phyloP scores from a whole-genome alignment of 1,139 yeast species.

The Pneumocystis murina region DNA sequence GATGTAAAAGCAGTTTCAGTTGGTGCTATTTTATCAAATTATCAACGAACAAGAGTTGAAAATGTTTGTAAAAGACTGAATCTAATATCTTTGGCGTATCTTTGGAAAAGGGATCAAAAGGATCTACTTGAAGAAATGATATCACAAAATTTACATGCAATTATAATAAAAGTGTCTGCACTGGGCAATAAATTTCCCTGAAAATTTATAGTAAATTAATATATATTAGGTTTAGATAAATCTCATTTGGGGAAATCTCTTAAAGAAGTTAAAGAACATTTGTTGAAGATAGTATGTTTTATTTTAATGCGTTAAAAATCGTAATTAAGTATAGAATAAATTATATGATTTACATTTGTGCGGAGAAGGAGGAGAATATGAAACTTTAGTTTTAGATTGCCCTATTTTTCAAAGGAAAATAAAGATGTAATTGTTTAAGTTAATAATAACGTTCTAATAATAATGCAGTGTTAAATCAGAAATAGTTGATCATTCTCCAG shows the following conservation, averaged over 20 bases:
- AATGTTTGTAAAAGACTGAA: constrained; percentile 67
- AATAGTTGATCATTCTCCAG: constrained; percentile 35
- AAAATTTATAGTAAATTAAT: background rate
- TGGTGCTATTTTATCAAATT: constrained; percentile 87
- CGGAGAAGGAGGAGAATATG: constrained; percentile 98
- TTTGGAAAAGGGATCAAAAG: constrained; percentile 80
- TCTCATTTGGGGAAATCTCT: constrained; percentile 56
- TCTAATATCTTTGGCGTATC: constrained; percentile 52
- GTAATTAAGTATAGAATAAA: constrained; percentile 25
- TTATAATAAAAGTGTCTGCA: constrained; percentile 85
- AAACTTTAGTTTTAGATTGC: constrained; percentile 77
- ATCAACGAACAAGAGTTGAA: constrained; percentile 86
- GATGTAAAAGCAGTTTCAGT: constrained; percentile 77
- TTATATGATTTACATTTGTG: constrained; percentile 78
- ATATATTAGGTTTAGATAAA: constrained; percentile 34
- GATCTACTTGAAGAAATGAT: constrained; percentile 78
- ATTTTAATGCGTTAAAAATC: background rate
- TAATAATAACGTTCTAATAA: background rate
- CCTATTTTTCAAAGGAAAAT: constrained; percentile 57
- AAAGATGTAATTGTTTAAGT: constrained; percentile 23
- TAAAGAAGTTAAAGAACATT: constrained; percentile 42
- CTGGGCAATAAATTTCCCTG: constrained; percentile 27
- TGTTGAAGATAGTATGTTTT: constrained; percentile 31
- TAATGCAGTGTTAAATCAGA: constrained; percentile 20
- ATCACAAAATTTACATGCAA: constrained; percentile 55